Evolutionary conservation across 371 early-diverging fungal genomes (phyloP), one percentile per base, ranked within the genome.

Genomic region (Mortierella sp.): DNA sequence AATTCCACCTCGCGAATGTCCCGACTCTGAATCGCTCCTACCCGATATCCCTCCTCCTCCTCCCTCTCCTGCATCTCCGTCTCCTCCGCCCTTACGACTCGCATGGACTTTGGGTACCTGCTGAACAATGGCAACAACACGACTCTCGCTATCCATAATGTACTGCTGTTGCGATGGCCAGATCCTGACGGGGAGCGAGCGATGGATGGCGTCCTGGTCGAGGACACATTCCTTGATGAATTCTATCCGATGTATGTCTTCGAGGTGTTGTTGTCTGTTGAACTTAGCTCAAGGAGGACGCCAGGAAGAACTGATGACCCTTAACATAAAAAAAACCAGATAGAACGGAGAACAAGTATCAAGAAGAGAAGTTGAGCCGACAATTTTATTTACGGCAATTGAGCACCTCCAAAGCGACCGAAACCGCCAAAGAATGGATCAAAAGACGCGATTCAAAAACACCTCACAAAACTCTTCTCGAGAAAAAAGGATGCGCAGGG

Each of bases 141-240:
- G 72, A 19, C 53, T 64, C 14, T 79, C 24, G 13, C 40, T 34
- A 59, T 78, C 75, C 19, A 76, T 43, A 37, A 81, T 43, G 10
- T 78, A 44, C 11, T 28, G 73, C 10, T 78, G 55, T 8, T 67
- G 48, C 1, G 85, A 84, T 10, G 85, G 81, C 61, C 73, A 84
- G 54, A 81, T 77, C 11, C 85, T 81, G 28, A 84, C 59, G 0
- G 85, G 81, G 11, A 84, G 67, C n/a, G 28, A 26, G 1, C 57
- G 43, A 48, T 84, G 72, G 71, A 81, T 75, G 11, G 71, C 40
- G 16, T 57, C 28, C 61, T 84, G 85, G 21, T 74, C 75, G 6
- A 84, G 70, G 37, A 84, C 81, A 8, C 34, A 61, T 3, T 59
- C 34, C 37, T 81, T 80, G 26, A 24, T 69, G 28, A 48, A 24